Base-by-base conservation (phyloP, 106 monocot genomes). In the Posidonia australis region DNA sequence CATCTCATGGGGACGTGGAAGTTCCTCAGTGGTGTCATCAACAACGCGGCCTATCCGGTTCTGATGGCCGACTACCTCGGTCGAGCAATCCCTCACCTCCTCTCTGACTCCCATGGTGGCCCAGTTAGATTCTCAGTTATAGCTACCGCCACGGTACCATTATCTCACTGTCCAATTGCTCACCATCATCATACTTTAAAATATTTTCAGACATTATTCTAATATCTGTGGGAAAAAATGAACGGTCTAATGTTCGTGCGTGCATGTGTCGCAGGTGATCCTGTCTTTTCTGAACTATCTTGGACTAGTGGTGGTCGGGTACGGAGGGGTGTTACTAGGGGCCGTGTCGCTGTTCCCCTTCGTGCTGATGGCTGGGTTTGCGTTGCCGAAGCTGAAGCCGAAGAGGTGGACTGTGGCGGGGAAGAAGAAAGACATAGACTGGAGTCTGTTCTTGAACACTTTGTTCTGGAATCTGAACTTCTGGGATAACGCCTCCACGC, bases 401-500 rank as follows among this genome's bases (percentile, higher is more conserved):
- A 17, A 28, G 46, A 67, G 87, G 53, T 92, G 92, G 92, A 14
- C 4, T 46, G 17, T 13, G 1, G 24, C 21, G 18, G 65, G 55
- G 54, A 44, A 5, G n/a, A 28, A 42, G 62, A 72, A 47, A 42
- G 20, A 70, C 25, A 78, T 23, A 70, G 79, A 93, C 24, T 89
- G 86, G 93, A 79, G 81, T 47, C 70, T 79, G 10, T 93, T 72
- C 75, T 77, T 93, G 70, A 89, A 93, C 65, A 83, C 79, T 1
- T 53, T 93, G 53, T 89, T 93, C 41, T 93, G 89, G 93, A 93
- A 93, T 46, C 66, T 89, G 10, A 89, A 89, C 45, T 89, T 80
- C 45, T 89, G 89, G 86, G 89, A 93, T 63, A 93, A 81, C 60
- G 89, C 77, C 60, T 89, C 86, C 77, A 83, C 88, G 48, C 45